phyloP scores from a whole-genome alignment of 2,329 filamentous ascomycete species.

The Sarocladium strictum region DNA sequence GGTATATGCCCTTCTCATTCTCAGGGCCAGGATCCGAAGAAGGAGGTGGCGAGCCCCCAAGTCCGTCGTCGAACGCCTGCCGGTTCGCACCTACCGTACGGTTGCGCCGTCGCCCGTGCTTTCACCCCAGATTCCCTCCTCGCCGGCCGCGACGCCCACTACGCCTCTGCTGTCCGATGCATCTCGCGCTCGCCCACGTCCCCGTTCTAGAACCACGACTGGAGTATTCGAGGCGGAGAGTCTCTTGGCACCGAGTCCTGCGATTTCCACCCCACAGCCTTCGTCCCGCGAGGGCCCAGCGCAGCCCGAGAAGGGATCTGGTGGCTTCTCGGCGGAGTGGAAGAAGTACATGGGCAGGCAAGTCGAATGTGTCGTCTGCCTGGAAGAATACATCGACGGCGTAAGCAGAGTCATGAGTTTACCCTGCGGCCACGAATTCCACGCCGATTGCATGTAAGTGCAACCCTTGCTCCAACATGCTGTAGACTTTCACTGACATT shows the following conservation, averaged over 20 bases:
- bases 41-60: conserved; percentile 96
- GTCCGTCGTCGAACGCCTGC: conserved; percentile 88
- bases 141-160: conserved; percentile 59
- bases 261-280: conserved; percentile 27
- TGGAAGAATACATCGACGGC: conserved; percentile 94
- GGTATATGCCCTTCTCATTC: conserved; percentile 81
- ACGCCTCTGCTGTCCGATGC: conserved; percentile 66
- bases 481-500: conserved; percentile 16
- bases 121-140: conserved; percentile 48
- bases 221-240: conserved; percentile 49
- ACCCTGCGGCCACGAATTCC: conserved; percentile 96
- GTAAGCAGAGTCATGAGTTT: conserved; percentile 94
- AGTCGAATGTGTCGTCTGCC: conserved; percentile 90
- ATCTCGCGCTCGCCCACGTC: conserved; percentile 46
- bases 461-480: conserved; percentile 1
- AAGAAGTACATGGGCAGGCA: conserved; percentile 62
- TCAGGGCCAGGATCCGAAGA: conserved; percentile 82
- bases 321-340: conserved; percentile 45
- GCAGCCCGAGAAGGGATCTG: conserved; percentile 43
- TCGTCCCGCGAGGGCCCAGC: conserved; percentile 22
- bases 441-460: conserved; percentile 96
- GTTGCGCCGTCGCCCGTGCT: conserved; percentile 56
- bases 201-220: conserved; percentile 60
- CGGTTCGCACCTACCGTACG: conserved; percentile 91
- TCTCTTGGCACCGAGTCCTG: conserved; percentile 34